Percentiles rank a stretch among this genome's conserved stretches.
phyloP scores from a whole-genome alignment of 495 filamentous ascomycete genomes.

The Pyrenopolyporus hunteri region DNA sequence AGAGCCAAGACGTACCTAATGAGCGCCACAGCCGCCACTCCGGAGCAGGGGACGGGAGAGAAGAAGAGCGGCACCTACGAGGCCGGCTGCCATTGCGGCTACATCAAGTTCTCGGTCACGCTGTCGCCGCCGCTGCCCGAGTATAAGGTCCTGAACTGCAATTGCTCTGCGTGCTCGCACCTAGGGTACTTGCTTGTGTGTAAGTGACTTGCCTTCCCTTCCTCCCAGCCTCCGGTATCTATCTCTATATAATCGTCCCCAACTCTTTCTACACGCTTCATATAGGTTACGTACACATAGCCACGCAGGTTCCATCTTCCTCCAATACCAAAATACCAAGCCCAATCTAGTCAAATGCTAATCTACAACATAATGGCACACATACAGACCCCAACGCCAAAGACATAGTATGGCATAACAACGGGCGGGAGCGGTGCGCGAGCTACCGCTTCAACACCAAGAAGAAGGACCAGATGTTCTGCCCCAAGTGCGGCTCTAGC shows the following conservation, averaged over 20 bases:
- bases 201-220: constrained; percentile 17
- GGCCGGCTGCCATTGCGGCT: constrained; percentile 44
- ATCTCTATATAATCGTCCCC: not conserved
- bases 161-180: constrained; percentile 40
- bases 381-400: constrained; percentile 29
- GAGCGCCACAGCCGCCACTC: not conserved
- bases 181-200: constrained; percentile 44
- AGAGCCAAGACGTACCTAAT: not conserved
- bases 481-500: constrained; percentile 42
- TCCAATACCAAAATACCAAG: too few species aligned
- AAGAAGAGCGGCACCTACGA: constrained; percentile 33
- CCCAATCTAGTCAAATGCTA: too few species aligned
- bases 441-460: constrained; percentile 45
- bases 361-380: not conserved
- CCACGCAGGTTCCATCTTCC: too few species aligned
- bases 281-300: too few species aligned
- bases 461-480: constrained; percentile 44
- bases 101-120: constrained; percentile 42
- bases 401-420: constrained; percentile 38
- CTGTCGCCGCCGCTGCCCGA: constrained; percentile 39
- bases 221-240: not conserved
- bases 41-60: not conserved
- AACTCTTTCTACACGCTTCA: not conserved
- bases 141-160: constrained; percentile 39
- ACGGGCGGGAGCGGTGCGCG: constrained; percentile 33